A percentile compares a stretch with the other conserved stretches of the same genome.
Evolutionary conservation across 495 filamentous ascomycete species (phyloP).

Genomic region (Penicillium malachiteum): DNA sequence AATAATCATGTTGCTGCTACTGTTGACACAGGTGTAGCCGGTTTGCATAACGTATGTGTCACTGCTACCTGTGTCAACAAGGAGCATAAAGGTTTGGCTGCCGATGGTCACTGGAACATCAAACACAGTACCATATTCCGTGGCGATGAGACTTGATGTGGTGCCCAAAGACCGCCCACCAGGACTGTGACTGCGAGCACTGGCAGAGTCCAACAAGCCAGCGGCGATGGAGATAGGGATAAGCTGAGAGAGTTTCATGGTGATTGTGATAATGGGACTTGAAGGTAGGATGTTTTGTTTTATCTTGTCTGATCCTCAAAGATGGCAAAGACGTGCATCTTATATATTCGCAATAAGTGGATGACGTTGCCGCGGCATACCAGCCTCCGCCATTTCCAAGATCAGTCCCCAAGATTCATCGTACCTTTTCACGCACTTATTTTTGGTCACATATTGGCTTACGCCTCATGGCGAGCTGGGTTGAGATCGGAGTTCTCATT

Average conservation of each 20-base stretch:
- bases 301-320: background rate
- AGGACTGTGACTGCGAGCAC: background rate
- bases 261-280: background rate
- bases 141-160: background rate
- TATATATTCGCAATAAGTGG: too few relatives aligned
- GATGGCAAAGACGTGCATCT: too few relatives aligned
- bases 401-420: too few relatives aligned
- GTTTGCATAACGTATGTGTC: constrained; percentile 58
- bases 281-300: background rate
- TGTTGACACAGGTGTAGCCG: constrained; percentile 48
- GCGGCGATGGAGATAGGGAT: background rate
- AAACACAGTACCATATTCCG: constrained; percentile 24
- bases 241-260: background rate
- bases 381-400: too few relatives aligned
- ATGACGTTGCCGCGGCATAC: too few relatives aligned
- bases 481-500: too few relatives aligned
- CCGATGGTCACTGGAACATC: constrained; percentile 23
- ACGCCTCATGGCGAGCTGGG: too few relatives aligned
- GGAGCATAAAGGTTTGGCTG: constrained; percentile 27
- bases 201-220: background rate
- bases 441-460: too few relatives aligned
- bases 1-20: constrained; percentile 19
- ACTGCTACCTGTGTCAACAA: constrained; percentile 63
- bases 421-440: too few relatives aligned
- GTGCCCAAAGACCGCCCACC: background rate